Percentiles rank a stretch among this genome's conserved stretches.
Conservation (phyloP, 352 stramenopile species). For the Pythium insidiosum region DNA sequence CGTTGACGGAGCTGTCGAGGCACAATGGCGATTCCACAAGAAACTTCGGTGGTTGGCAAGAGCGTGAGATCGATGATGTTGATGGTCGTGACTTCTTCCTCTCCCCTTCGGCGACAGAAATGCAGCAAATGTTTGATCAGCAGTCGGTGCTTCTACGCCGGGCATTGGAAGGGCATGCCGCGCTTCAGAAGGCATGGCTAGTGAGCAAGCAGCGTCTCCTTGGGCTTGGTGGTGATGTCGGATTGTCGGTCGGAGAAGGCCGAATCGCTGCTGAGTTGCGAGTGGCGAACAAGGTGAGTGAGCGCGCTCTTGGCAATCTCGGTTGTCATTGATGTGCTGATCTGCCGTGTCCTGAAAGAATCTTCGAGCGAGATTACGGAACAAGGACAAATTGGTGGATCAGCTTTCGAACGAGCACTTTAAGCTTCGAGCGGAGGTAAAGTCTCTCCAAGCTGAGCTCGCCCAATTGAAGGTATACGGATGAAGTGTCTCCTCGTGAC, state of each 20-base stretch:
- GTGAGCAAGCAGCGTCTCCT: constrained; percentile 71
- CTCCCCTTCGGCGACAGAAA: constrained; percentile 77
- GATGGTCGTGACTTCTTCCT: constrained; percentile 71
- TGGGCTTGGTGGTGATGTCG: constrained; percentile 30
- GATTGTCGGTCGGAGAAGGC: constrained; percentile 77
- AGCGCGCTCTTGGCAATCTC: background rate
- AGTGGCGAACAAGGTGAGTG: constrained; percentile 76
- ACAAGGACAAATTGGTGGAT: constrained; percentile 80
- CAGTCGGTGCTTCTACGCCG: constrained; percentile 62
- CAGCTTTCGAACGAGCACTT: constrained; percentile 73
- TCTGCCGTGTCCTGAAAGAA: constrained; percentile 32
- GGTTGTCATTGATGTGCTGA: background rate
- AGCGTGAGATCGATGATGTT: constrained; percentile 40
- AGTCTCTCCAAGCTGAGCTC: constrained; percentile 52
- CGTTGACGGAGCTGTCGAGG: constrained; percentile 48
- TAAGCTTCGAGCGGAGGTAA: constrained; percentile 40
- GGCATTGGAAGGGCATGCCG: constrained; percentile 64
- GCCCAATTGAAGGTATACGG: constrained; percentile 42
- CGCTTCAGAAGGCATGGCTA: constrained; percentile 68
- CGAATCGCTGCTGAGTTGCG: constrained; percentile 71
- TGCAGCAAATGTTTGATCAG: constrained; percentile 87
- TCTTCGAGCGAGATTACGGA: constrained; percentile 60
- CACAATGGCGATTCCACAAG: no score
- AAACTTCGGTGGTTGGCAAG: constrained; percentile 42
- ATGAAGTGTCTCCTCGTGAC: background rate